Base-by-base conservation (phyloP, 1,139 yeast species). In the Ogataea hybrid region DNA sequence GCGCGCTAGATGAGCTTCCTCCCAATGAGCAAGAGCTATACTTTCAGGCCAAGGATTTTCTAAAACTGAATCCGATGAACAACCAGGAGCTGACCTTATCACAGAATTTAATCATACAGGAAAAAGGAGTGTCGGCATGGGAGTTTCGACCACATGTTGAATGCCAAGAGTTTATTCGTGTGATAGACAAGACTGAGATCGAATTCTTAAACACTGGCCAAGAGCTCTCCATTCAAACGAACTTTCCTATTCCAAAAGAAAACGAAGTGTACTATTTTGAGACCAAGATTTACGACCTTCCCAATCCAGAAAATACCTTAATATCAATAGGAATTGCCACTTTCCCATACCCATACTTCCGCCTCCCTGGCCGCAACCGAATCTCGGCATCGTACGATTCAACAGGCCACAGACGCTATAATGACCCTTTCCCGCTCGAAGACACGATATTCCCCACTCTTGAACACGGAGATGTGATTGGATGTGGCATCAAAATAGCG, bases 231-330 rank as follows among this genome's bases (percentile, higher is more conserved):
- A 73, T 84, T 7, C 89, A 81, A 61, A 81, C 97, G 2, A 92
- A 89, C 62, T 67, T 89, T 47, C 97, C 98, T 0, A 75, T 92
- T 10, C 97, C 97, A 14, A 75, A 76, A 59, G 77, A 78, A 46
- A 89, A 88, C 59, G 95, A 89, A 44, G 95, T 88, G 2, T 90
- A 89, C 61, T 92, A 92, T 65, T 88, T 84, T 68, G 98, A 92
- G 62, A 79, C 83, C 37, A 92, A 92, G 54, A 67, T 83, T 5
- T 81, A 73, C 58, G 70, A 65, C 48, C 58, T 80, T 12, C 89
- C 87, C 6, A 72, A 79, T 42, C 80, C 84, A 0, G 49, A 50
- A 15, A 45, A 40, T 2, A 51, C 61, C 2, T 10, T 51, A 2
- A 42, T 63, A 4, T 58, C 65, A 4, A 59, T 77, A 6, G 82